A percentile compares a stretch with the other conserved stretches of the same genome.
Evolutionary conservation across 163 green algal genomes (phyloP).

Genomic region (Volvox carteri): DNA sequence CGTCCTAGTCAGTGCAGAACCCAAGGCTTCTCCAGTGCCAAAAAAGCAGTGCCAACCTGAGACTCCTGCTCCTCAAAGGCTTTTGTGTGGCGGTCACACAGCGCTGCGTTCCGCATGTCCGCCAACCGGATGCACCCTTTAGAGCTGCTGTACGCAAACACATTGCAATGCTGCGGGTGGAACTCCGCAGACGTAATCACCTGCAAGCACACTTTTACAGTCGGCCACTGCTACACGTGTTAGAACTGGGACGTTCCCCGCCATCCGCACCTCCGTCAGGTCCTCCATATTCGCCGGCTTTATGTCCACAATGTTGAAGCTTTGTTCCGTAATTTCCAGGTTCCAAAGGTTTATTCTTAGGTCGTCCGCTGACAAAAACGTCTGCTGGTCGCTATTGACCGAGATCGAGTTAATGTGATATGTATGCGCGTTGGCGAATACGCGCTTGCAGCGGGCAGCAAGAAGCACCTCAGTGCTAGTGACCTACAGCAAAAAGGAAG

Average conservation of each 20-base stretch:
- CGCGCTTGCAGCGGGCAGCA: conserved; percentile 84
- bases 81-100: conserved; percentile 91
- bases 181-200: conserved; percentile 99
- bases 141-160: conserved; percentile 95
- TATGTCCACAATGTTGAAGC: conserved; percentile 99
- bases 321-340: conserved; percentile 89
- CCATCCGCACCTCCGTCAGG: conserved; percentile 89
- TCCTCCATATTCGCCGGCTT: conserved; percentile 99
- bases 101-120: conserved; percentile 92
- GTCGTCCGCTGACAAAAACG: conserved; percentile 98
- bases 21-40: not conserved
- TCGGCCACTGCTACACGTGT: not conserved
- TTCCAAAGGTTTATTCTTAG: conserved; percentile 99
- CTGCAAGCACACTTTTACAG: conserved; percentile 56
- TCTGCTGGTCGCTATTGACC: conserved; percentile 94
- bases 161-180: conserved; percentile 92
- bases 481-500: conserved; percentile 59
- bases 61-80: conserved; percentile 85
- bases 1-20: not conserved
- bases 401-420: conserved; percentile 99
- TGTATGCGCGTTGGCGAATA: conserved; percentile 94
- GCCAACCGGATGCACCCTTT: conserved; percentile 96
- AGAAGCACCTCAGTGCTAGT: conserved; percentile 76
- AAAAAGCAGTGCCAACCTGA: conserved; percentile 47
- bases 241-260: not conserved